phyloP scores from a whole-genome alignment of 805 yeast species.

The Hanseniaspora lindneri region DNA sequence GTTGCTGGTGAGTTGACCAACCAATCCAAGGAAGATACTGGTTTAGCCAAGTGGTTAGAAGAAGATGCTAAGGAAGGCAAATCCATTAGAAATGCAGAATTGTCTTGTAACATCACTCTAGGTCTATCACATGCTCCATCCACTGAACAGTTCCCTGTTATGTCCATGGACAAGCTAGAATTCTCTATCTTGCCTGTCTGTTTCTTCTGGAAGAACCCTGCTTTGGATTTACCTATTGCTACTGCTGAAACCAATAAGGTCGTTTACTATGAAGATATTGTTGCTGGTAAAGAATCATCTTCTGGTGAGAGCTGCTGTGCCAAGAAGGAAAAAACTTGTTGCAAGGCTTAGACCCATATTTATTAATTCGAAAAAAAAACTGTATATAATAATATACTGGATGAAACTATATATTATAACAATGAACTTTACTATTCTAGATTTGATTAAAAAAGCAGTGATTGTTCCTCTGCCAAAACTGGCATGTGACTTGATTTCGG shows the following conservation, averaged over 20 bases:
- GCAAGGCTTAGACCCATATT: not conserved
- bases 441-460: not conserved
- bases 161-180: constrained; percentile 72
- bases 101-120: constrained; percentile 71
- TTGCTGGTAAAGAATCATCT: constrained; percentile 15
- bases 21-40: constrained; percentile 61
- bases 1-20: constrained; percentile 84
- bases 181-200: constrained; percentile 58
- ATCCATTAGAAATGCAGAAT: constrained; percentile 57
- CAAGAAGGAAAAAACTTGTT: not conserved
- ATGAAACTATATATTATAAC: no score
- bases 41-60: constrained; percentile 54
- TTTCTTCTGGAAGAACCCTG: constrained; percentile 68
- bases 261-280: constrained; percentile 28
- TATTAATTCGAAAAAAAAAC: not conserved
- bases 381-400: no score
- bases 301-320: not conserved
- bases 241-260: constrained; percentile 58
- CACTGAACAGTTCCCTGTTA: constrained; percentile 79
- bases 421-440: no score
- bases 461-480: no score
- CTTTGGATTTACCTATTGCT: constrained; percentile 64
- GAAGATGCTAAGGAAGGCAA: constrained; percentile 39
- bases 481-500: not conserved
- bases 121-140: constrained; percentile 75